Percentiles rank a stretch among this genome's conserved stretches.
Evolutionary conservation across 352 stramenopile genomes (phyloP).

Genomic region (Pythium pyrilobum): DNA sequence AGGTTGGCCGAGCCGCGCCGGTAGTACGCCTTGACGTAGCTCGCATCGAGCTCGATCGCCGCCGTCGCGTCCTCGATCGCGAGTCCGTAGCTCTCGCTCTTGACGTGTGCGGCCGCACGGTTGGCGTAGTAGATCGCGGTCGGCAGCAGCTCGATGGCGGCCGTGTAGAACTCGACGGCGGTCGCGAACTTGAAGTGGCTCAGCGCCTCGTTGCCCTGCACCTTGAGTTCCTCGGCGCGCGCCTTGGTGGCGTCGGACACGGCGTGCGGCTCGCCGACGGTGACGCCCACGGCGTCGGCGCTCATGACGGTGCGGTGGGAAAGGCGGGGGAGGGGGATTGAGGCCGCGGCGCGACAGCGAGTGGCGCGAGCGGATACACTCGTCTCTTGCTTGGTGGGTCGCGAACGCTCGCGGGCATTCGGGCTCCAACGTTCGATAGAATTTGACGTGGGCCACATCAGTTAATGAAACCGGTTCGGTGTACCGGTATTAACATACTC

Average conservation of each 20-base stretch:
- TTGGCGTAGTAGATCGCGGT: constrained; percentile 94
- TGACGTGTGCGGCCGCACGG: constrained; percentile 95
- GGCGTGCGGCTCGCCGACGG: constrained; percentile 42
- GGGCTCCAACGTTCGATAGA: constrained; percentile 18
- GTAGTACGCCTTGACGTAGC: constrained; percentile 99
- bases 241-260: constrained; percentile 58
- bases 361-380: constrained; percentile 1
- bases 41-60: constrained; percentile 91
- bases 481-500: not conserved
- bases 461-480: not conserved
- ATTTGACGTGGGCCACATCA: constrained; percentile 17
- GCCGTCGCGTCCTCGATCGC: constrained; percentile 96
- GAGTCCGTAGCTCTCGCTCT: constrained; percentile 97
- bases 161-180: constrained; percentile 86
- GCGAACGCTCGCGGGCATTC: not conserved
- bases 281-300: constrained; percentile 30
- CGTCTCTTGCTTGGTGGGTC: not conserved
- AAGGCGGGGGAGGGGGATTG: not conserved
- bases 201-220: constrained; percentile 80
- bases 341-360: not conserved
- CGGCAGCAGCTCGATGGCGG: constrained; percentile 82
- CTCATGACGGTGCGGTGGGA: constrained; percentile 6
- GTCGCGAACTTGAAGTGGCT: constrained; percentile 72
- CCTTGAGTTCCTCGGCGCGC: constrained; percentile 76
- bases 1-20: constrained; percentile 94